phyloP scores from a whole-genome alignment of 2,329 filamentous ascomycete species.

The Phialophora expanda region DNA sequence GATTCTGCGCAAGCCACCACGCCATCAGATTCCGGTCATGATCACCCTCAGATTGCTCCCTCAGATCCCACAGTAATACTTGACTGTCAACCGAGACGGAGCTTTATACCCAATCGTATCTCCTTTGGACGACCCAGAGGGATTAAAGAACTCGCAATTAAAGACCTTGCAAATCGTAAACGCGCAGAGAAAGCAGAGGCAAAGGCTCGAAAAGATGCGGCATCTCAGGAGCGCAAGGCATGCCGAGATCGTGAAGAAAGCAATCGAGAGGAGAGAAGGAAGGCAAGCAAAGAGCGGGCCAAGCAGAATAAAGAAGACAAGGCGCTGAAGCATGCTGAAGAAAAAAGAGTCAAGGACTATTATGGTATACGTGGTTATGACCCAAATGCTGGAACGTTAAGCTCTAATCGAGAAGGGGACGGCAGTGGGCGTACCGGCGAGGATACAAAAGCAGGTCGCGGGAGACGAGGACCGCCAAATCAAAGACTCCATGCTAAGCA shows the following conservation, averaged over 20 bases:
- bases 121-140: conserved; percentile 10
- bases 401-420: conserved; percentile 8
- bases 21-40: neutral
- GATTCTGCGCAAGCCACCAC: neutral
- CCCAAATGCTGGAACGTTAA: conserved; percentile 34
- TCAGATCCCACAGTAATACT: neutral
- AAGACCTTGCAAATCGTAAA: conserved; percentile 4
- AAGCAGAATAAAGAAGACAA: conserved; percentile 24
- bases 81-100: neutral
- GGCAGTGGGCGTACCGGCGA: neutral
- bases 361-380: conserved; percentile 30
- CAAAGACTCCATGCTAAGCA: conserved; percentile 13
- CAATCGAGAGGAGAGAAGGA: conserved; percentile 12
- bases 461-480: neutral
- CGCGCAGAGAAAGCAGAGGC: conserved; percentile 7
- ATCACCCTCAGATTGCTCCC: neutral
- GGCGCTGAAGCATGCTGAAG: conserved; percentile 30
- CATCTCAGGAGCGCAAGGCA: conserved; percentile 15
- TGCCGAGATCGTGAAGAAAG: conserved; percentile 14
- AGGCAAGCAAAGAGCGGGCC: conserved; percentile 19
- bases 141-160: conserved; percentile 1
- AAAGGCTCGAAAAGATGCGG: conserved; percentile 10
- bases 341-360: conserved; percentile 45
- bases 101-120: neutral
- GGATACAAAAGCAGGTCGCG: neutral